Evolutionary conservation across 225 moss, liverwort and hornwort genomes (phyloP).

Genomic region (Bryum argenteum): DNA sequence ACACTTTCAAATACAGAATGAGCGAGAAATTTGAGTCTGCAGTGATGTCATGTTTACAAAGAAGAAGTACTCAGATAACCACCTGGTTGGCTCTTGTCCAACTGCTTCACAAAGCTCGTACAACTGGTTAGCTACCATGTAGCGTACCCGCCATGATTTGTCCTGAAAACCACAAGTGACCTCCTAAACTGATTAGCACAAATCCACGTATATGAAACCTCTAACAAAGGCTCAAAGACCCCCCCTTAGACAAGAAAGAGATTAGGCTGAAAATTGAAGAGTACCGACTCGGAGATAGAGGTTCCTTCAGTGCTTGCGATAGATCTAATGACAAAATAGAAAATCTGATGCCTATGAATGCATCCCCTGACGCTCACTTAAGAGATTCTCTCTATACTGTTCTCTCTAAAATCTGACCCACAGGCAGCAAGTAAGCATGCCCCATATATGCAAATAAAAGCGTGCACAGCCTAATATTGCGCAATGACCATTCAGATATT

Average conservation of each 20-base stretch:
- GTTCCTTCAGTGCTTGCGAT: slow-evolving; percentile 3
- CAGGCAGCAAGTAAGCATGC: background rate
- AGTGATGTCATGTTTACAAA: slow-evolving; percentile 11
- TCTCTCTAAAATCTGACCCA: background rate
- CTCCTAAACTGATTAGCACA: slow-evolving; percentile 1
- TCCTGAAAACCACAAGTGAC: slow-evolving; percentile 61
- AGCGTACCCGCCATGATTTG: slow-evolving; percentile 97
- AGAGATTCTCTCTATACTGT: background rate
- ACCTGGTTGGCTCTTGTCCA: slow-evolving; percentile 94
- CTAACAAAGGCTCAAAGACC: slow-evolving; percentile 10
- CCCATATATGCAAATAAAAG: background rate
- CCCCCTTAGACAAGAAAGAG: background rate
- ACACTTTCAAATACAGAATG: slow-evolving; percentile 23
- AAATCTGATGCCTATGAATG: too few relatives aligned
- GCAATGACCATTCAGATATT: background rate
- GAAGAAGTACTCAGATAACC: slow-evolving; percentile 29
- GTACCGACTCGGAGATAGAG: background rate
- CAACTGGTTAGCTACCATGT: slow-evolving; percentile 98
- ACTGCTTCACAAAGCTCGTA: slow-evolving; percentile 99
- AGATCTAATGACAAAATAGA: background rate
- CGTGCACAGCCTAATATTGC: background rate
- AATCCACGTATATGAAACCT: background rate
- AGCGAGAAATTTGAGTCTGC: slow-evolving; percentile 7
- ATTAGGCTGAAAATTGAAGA: background rate
- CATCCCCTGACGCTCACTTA: too few relatives aligned